Base-by-base conservation (phyloP, 2,329 filamentous ascomycete species). In the Exophiala spinifera region DNA sequence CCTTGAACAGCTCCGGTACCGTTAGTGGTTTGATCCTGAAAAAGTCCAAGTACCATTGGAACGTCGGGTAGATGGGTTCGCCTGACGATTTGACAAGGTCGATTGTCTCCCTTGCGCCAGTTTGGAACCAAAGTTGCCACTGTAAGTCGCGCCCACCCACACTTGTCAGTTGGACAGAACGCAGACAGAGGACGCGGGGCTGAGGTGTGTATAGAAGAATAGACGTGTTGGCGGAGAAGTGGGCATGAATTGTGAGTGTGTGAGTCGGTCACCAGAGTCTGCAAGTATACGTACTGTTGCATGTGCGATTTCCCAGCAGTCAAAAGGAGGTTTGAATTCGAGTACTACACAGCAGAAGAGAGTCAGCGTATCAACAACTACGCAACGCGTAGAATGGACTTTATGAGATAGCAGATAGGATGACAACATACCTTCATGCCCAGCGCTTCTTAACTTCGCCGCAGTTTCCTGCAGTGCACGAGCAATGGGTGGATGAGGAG, bases 401-500 rank as follows among this genome's bases (percentile, higher is more conserved):
- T 25, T 3, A 25, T 7, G 3, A 25, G 23, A 25, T 25, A 7
- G 23, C 4, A 25, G 23, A 25, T 25, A 4, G 23, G 23, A 4
- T 3, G 23, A 7, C 4, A 25, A 3, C 40, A 21, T 23, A 61
- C 58, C 58, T 53, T 58, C 52, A 49, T 61, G 55, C 4, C 55
- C 58, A 15, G 58, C 55, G 8, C 64, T 67, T 21, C 69, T 64
- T 4, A 86, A 69, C 39, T 69, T 51, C 28, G 70, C 67, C 0
- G 73, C 74, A 0, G 79, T 70, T 10, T 73, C 67, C 2, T 70
- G 66, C 5, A 88, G 66, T 1, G 82, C 62, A 5, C 69, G 69
- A 0, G 74, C 69, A 3, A 88, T 76, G 0, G 86, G 86, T 2
- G 86, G 85, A 49, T 87, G 86, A 0, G 86, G 86, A 13, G 51